phyloP scores from a whole-genome alignment of 2,329 filamentous ascomycete genomes.

The Botryotinia calthae region DNA sequence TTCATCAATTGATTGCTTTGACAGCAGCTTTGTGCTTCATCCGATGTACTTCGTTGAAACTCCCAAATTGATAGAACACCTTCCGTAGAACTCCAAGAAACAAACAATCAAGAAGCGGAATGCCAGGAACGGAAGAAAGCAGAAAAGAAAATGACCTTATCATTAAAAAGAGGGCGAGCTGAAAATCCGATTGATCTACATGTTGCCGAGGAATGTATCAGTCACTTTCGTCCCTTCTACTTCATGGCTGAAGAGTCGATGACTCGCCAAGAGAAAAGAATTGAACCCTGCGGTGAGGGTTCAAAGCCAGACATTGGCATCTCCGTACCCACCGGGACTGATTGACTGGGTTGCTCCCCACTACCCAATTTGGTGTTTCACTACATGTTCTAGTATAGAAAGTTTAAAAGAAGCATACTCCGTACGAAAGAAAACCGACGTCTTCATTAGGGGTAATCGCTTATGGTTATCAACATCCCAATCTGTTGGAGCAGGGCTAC shows the following conservation, averaged over 20 bases:
- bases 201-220: constrained; percentile 1
- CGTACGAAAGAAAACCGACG: neutral
- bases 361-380: neutral
- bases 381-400: neutral
- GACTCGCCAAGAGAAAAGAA: neutral
- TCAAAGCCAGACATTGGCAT: neutral
- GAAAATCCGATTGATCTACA: neutral
- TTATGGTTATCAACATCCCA: neutral
- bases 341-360: neutral
- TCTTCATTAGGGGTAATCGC: neutral
- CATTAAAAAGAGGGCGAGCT: neutral
- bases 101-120: neutral
- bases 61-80: neutral
- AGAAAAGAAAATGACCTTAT: neutral
- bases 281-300: constrained; percentile 10
- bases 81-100: neutral
- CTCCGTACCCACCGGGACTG: neutral
- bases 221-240: neutral
- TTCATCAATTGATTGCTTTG: neutral
- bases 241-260: neutral
- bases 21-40: constrained; percentile 8
- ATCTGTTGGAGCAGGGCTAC: neutral
- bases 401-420: neutral
- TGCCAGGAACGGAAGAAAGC: neutral
- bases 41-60: neutral